Evolutionary conservation across 805 yeast genomes (phyloP).

Genomic region (Wickerhamomyces subpelliculosus): DNA sequence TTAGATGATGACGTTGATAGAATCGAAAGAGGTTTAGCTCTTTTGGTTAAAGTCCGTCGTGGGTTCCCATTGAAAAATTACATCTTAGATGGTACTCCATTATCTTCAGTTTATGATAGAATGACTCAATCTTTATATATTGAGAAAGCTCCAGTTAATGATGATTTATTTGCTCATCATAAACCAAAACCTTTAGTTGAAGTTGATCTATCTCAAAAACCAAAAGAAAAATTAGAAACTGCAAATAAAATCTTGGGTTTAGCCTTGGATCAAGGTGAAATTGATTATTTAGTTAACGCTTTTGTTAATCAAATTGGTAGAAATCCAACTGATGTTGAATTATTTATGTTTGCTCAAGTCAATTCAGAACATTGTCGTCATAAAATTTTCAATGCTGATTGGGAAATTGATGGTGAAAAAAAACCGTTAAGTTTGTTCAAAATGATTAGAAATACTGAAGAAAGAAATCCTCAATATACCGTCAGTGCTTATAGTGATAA

Average conservation of each 20-base stretch:
- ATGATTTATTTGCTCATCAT: slow-evolving; percentile 73
- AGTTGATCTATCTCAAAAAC: slow-evolving; percentile 51
- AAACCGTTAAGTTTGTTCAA: slow-evolving; percentile 75
- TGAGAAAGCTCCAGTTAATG: slow-evolving; percentile 53
- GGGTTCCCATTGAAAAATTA: slow-evolving; percentile 61
- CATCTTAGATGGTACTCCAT: slow-evolving; percentile 45
- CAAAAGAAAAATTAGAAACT: slow-evolving; percentile 50
- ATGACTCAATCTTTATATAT: slow-evolving; percentile 80
- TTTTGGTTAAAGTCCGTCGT: slow-evolving; percentile 62
- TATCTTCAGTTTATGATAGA: slow-evolving; percentile 79
- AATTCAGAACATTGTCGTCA: slow-evolving; percentile 99
- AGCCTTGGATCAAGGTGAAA: slow-evolving; percentile 93
- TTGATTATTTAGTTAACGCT: slow-evolving; percentile 77
- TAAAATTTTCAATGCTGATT: slow-evolving; percentile 95
- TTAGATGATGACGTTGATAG: slow-evolving; percentile 64
- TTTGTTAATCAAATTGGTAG: slow-evolving; percentile 71
- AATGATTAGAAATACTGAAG: slow-evolving; percentile 94
- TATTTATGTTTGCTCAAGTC: slow-evolving; percentile 99
- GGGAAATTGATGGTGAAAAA: slow-evolving; percentile 85
- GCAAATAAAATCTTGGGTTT: slow-evolving; percentile 85
- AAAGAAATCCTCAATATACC: slow-evolving; percentile 71
- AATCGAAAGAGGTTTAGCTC: slow-evolving; percentile 84
- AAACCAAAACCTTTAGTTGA: slow-evolving; percentile 76
- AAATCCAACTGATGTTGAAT: slow-evolving; percentile 95
- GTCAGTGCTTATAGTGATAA: slow-evolving; percentile 94